phyloP scores from a whole-genome alignment of 179 eudicot species.

The Carnegiea gigantea region DNA sequence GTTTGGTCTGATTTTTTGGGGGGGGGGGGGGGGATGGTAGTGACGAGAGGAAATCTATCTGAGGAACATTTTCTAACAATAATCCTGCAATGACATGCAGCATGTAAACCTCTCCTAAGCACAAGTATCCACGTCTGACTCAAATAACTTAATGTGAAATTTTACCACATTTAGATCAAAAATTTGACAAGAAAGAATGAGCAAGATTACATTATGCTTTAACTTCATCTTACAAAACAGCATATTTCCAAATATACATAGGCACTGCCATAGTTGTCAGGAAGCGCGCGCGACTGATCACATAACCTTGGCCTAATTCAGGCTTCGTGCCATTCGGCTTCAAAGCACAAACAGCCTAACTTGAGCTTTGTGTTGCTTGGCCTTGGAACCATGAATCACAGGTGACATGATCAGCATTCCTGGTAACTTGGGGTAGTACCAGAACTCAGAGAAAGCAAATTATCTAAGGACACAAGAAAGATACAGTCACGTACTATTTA shows the following conservation, averaged over 20 bases:
- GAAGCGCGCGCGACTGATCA: neutral
- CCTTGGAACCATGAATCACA: neutral
- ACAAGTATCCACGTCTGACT: no score
- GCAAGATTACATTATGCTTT: slow-evolving; percentile 27
- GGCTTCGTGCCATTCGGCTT: neutral
- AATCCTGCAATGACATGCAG: no score
- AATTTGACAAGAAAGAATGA: slow-evolving; percentile 19
- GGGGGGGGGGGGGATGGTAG: no score
- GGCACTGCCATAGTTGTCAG: slow-evolving; percentile 15
- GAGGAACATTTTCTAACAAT: no score
- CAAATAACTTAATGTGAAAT: neutral
- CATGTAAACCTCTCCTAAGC: no score
- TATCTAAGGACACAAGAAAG: slow-evolving; percentile 11
- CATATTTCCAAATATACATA: slow-evolving; percentile 29
- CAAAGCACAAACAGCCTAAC: neutral
- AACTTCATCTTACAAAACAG: slow-evolving; percentile 22
- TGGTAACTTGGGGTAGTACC: neutral
- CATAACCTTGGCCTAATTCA: neutral
- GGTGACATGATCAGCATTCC: neutral
- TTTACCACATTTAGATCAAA: neutral
- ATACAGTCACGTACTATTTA: slow-evolving; percentile 22
- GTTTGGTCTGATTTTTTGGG: no score
- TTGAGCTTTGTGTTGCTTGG: neutral
- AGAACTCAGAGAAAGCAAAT: neutral
- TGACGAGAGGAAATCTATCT: no score